phyloP scores from a whole-genome alignment of 164 flowering plant species.

The Tetrastigma voinierianum region DNA sequence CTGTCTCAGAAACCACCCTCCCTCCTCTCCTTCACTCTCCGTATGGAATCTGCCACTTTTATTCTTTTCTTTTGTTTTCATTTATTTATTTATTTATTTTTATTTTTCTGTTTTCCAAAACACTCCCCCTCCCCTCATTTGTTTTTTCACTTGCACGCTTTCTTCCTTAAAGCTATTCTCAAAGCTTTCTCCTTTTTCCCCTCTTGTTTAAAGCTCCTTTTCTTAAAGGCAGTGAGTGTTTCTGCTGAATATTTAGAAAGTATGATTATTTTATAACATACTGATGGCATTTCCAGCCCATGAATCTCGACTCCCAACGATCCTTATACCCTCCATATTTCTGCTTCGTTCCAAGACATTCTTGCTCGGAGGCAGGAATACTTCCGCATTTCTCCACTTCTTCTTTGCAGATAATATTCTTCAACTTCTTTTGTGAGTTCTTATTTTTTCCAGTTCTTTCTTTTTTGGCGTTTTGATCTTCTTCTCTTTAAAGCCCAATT shows the following conservation, averaged over 20 bases:
- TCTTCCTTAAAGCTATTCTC: neutral
- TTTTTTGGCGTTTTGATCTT: neutral
- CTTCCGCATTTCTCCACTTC: no score
- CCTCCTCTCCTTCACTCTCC: neutral
- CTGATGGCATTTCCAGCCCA: neutral
- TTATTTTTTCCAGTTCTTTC: neutral
- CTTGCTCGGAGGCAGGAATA: neutral
- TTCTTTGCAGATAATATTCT: no score
- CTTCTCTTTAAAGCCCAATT: neutral
- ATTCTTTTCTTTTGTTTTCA: neutral
- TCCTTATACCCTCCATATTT: neutral
- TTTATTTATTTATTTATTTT: neutral
- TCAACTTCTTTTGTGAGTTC: neutral
- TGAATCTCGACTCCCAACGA: neutral
- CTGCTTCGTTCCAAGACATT: neutral
- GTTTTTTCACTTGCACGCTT: neutral
- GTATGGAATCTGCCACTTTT: slow-evolving; percentile 4
- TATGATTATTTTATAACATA: neutral
- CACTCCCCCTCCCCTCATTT: neutral
- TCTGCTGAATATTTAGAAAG: neutral
- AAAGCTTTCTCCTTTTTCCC: neutral
- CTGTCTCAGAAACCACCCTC: no score
- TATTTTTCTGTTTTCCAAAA: neutral
- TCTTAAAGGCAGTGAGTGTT: neutral
- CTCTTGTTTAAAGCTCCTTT: slow-evolving; percentile 3